These are phyloP conservation scores for Lasiodiplodia sp. DNA, from an alignment of 2,329 filamentous ascomycete species.

Conservation along the genomic window DNA sequence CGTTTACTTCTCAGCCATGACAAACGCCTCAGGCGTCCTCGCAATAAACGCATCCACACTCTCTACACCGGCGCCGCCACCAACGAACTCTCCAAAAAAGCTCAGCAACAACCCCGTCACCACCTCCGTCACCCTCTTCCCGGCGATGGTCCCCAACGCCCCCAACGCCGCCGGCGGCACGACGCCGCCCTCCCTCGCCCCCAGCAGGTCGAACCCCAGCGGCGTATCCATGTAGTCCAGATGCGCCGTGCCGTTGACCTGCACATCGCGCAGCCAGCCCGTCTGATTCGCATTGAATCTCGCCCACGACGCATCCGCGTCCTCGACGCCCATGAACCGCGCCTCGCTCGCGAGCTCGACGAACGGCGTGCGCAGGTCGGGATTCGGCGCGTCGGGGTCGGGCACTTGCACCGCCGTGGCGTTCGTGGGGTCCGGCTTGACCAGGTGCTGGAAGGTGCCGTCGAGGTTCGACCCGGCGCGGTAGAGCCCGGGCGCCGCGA, in stretches of 20 bases:
- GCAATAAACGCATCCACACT: neutral
- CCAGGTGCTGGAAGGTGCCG: conserved; percentile 32
- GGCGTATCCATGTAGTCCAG: conserved; percentile 37
- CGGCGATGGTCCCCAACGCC: neutral
- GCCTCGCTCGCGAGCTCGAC: conserved; percentile 35
- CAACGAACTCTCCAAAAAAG: neutral
- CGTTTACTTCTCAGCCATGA: neutral
- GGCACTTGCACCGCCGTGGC: conserved; percentile 31
- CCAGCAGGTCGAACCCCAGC: conserved; percentile 38
- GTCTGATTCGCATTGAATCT: conserved; percentile 34
- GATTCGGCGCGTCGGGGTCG: neutral
- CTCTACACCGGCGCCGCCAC: neutral
- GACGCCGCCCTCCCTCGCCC: conserved; percentile 33
- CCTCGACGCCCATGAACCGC: conserved; percentile 14
- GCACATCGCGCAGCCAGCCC: conserved; percentile 38
- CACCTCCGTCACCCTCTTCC: neutral
- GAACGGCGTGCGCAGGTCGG: conserved; percentile 35
- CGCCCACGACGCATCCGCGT: conserved; percentile 31
- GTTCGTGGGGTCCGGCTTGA: conserved; percentile 27
- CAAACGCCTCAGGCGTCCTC: neutral
- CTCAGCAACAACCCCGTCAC: neutral
- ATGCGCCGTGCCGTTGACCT: conserved; percentile 35
- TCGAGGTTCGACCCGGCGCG: conserved; percentile 36
- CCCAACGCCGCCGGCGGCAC: neutral
- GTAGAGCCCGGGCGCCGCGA: conserved; percentile 20